Evolutionary conservation across 768 basidiomycete genomes (phyloP).

Genomic region (Agrocybe praecox): DNA sequence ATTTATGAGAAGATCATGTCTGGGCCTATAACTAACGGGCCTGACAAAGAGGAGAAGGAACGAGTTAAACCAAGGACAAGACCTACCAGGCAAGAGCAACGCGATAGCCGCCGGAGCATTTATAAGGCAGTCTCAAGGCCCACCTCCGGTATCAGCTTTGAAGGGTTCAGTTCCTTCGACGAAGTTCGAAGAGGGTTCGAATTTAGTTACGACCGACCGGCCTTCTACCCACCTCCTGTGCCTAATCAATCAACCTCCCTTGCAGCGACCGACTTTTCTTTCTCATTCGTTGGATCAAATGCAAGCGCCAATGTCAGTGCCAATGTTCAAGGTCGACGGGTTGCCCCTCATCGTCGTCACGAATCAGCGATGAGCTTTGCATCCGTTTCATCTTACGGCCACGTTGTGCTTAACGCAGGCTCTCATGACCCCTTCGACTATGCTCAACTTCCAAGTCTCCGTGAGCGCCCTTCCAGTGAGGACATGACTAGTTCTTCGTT

Average conservation of each 20-base stretch:
- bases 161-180: slow-evolving; percentile 73
- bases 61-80: background rate
- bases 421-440: slow-evolving; percentile 76
- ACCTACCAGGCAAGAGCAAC: background rate
- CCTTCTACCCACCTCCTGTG: slow-evolving; percentile 63
- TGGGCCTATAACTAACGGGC: slow-evolving; percentile 24
- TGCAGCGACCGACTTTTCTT: background rate
- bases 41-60: background rate
- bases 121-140: slow-evolving; percentile 35
- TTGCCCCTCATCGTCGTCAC: slow-evolving; percentile 42
- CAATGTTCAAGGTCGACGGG: slow-evolving; percentile 25
- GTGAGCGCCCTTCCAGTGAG: slow-evolving; percentile 59
- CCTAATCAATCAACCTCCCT: background rate
- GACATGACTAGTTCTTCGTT: slow-evolving; percentile 46
- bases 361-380: slow-evolving; percentile 75
- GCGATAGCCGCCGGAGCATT: slow-evolving; percentile 24
- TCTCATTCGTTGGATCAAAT: background rate
- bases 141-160: slow-evolving; percentile 65
- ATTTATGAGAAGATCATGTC: slow-evolving; percentile 52
- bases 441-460: slow-evolving; percentile 46
- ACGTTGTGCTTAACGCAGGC: slow-evolving; percentile 58
- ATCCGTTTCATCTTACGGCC: slow-evolving; percentile 79
- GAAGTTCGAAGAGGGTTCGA: slow-evolving; percentile 83
- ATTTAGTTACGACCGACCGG: slow-evolving; percentile 60
- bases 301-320: background rate